Percentiles rank a stretch among this genome's conserved stretches.
Evolutionary conservation across 1,284 basidiomycete species (phyloP).

Genomic region (Naganishia sp.): DNA sequence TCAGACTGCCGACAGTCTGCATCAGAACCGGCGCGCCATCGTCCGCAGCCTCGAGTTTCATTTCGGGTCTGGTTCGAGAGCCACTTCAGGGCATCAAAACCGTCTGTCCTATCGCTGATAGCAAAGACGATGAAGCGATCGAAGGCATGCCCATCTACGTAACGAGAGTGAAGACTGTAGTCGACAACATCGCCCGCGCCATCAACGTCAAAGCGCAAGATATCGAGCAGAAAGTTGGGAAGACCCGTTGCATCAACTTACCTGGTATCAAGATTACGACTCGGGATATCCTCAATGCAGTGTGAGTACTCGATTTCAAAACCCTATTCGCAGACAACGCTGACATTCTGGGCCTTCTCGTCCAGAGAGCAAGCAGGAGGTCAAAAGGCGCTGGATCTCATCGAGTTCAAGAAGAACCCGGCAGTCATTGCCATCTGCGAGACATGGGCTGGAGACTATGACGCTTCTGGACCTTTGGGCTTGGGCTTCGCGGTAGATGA

Average conservation of each 20-base stretch:
- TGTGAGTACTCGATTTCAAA: constrained; percentile 39
- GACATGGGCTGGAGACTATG: constrained; percentile 54
- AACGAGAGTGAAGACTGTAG: constrained; percentile 58
- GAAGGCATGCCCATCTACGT: constrained; percentile 61
- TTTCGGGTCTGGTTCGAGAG: constrained; percentile 66
- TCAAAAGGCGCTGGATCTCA: constrained; percentile 42
- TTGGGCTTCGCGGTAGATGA: constrained; percentile 53
- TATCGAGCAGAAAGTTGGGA: constrained; percentile 41
- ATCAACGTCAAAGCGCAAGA: constrained; percentile 48
- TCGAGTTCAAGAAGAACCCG: constrained; percentile 51
- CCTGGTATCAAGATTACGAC: constrained; percentile 54
- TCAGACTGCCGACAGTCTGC: constrained; percentile 65
- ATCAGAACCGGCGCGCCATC: constrained; percentile 63
- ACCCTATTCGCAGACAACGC: neutral
- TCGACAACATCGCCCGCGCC: constrained; percentile 53
- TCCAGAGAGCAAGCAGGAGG: constrained; percentile 49
- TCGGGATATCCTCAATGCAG: constrained; percentile 51
- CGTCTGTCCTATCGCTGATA: constrained; percentile 59
- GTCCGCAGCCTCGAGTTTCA: constrained; percentile 64
- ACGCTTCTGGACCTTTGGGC: constrained; percentile 40
- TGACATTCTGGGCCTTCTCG: neutral
- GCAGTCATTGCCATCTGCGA: constrained; percentile 51
- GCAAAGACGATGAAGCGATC: constrained; percentile 45
- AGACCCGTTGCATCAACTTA: constrained; percentile 49
- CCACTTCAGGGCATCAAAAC: constrained; percentile 61